Percentiles rank a stretch among this genome's conserved stretches.
phyloP scores from a whole-genome alignment of 345 rosid species.

The Acer negundo region DNA sequence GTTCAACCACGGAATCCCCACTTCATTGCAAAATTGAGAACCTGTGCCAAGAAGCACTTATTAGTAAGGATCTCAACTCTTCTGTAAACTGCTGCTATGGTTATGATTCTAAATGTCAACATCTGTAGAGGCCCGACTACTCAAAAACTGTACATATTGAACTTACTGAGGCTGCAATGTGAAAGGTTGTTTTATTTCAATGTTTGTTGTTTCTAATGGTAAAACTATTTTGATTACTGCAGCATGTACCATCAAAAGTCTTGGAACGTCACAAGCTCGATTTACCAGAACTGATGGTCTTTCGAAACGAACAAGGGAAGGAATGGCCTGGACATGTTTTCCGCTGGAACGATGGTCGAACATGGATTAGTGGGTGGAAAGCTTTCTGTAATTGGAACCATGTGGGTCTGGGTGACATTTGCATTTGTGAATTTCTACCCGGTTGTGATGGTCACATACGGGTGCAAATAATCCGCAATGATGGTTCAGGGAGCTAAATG shows the following conservation, averaged over 20 bases:
- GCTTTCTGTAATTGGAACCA: conserved; percentile 1
- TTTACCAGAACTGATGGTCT: neutral
- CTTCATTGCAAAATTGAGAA: neutral
- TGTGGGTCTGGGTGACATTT: neutral
- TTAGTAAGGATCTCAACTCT: neutral
- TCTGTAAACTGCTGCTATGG: too few relatives aligned
- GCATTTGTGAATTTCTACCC: conserved; percentile 18
- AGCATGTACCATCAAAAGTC: neutral
- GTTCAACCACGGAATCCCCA: neutral
- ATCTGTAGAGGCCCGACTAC: too few relatives aligned
- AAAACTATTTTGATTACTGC: conserved; percentile 1
- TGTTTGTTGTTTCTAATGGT: neutral
- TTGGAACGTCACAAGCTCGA: conserved; percentile 8
- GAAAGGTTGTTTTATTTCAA: neutral
- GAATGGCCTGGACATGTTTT: conserved; percentile 7
- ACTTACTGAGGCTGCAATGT: neutral
- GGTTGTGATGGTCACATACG: neutral
- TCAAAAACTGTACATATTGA: too few relatives aligned
- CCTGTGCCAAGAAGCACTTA: neutral
- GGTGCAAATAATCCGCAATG: conserved; percentile 17
- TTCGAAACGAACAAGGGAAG: conserved; percentile 8
- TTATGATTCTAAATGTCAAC: too few relatives aligned
- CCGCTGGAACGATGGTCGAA: conserved; percentile 19
- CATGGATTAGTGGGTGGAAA: conserved; percentile 14
- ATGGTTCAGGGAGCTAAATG: neutral